Base-by-base conservation (phyloP, 164 flowering plant species). In the Saururus chinensis region DNA sequence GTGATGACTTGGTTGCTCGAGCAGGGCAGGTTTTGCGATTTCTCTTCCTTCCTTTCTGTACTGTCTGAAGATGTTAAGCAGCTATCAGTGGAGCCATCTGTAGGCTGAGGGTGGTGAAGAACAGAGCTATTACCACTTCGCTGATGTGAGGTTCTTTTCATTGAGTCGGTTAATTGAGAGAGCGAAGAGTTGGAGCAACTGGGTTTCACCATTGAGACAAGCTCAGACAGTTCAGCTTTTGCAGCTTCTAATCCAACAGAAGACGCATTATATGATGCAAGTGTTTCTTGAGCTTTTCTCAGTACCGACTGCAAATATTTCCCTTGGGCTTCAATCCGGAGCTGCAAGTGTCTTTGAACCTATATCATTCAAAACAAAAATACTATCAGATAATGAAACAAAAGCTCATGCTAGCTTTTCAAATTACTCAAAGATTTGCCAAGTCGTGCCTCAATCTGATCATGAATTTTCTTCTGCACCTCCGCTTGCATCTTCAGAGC, bases 281-380 rank as follows among this genome's bases (percentile, higher is more conserved):
- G 82, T 40, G 92, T 81, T 66, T 90, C 92, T 40, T 90, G 95
- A 21, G 96, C 99, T 72, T 86, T 95, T 69, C 69, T 77, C 21
- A 95, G 68, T 30, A 89, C 95, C 19, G 89, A 77, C 41, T 89
- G 93, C 40, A 95, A 71, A 62, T 95, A 91, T 71, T 82, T 86
- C 53, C 97, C 96, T 77, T 93, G 99, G 4, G 99, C 92, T 73
- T 90, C 99, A 37, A 93, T 93, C 62, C 97, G 68, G 57, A 90
- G 81, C 83, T 90, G 99, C 76, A 93, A 75, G 75, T 83, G 99
- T 60, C 81, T 83, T 70, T 91, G 97, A 61, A 93, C 99, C 99
- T 93, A 77, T 52, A 71, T 61, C 54, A 60, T 20, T n/a, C 26
- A 11, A 48, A 63, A 21, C 24, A 53, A 22, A 26, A 24, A 10